Conservation (phyloP, 2,329 filamentous ascomycete species). For the Phyllosticta capitalensis region DNA sequence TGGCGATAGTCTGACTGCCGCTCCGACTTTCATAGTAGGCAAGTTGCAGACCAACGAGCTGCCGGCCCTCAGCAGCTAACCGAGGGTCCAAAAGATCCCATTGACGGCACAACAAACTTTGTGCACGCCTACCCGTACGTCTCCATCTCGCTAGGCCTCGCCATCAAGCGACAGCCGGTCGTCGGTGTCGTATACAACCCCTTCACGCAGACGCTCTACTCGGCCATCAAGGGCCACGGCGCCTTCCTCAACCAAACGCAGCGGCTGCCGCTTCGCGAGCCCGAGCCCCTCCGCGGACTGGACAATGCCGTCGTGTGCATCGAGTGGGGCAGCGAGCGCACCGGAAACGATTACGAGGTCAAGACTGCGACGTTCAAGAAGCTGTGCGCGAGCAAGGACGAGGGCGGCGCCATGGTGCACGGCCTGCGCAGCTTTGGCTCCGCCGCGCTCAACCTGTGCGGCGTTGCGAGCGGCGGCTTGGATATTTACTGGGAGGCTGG, state of each 20-base stretch:
- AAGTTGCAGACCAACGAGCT: not conserved
- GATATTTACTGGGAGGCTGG: conserved; percentile 78
- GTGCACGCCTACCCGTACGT: conserved; percentile 66
- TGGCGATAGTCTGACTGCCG: conserved; percentile 51
- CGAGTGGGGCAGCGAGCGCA: conserved; percentile 64
- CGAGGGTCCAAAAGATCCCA: conserved; percentile 58
- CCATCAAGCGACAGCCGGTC: conserved; percentile 47
- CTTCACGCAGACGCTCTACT: conserved; percentile 60
- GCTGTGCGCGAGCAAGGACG: conserved; percentile 42
- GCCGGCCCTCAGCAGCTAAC: not conserved
- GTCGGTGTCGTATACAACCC: conserved; percentile 77
- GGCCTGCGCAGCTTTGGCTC: conserved; percentile 60
- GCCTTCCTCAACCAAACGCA: conserved; percentile 40
- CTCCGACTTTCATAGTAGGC: conserved; percentile 54
- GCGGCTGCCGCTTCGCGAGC: conserved; percentile 37
- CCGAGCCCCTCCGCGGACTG: conserved; percentile 50
- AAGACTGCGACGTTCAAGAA: conserved; percentile 57
- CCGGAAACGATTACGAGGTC: conserved; percentile 60
- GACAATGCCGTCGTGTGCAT: conserved; percentile 55
- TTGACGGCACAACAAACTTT: conserved; percentile 77
- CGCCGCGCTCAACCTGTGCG: conserved; percentile 66
- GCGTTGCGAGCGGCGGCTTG: conserved; percentile 59
- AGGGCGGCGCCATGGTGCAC: conserved; percentile 68
- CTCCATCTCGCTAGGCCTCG: conserved; percentile 67
- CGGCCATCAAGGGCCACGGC: conserved; percentile 58